phyloP scores from a whole-genome alignment of 2,329 filamentous ascomycete species.

The Sarocladium brachiariae region DNA sequence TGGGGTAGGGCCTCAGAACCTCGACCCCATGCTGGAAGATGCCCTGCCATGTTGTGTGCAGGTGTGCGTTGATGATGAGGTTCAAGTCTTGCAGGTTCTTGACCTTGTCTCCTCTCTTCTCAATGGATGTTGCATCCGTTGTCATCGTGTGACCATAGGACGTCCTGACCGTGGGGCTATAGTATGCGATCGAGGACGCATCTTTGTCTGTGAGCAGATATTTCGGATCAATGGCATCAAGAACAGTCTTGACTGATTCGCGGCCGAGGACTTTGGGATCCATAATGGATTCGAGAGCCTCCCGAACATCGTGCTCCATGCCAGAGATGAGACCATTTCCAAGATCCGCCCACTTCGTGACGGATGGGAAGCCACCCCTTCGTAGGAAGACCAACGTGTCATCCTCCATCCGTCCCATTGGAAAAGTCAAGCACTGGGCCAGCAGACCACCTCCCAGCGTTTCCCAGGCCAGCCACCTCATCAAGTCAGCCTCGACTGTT shows the following conservation, averaged over 20 bases:
- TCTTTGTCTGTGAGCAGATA: slow-evolving; percentile 59
- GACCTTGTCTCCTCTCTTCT: slow-evolving; percentile 30
- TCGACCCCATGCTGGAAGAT: slow-evolving; percentile 69
- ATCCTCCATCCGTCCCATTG: slow-evolving; percentile 74
- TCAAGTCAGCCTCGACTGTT: slow-evolving; percentile 60
- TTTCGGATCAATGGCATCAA: slow-evolving; percentile 51
- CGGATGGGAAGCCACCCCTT: slow-evolving; percentile 63
- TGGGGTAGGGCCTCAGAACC: slow-evolving; percentile 71
- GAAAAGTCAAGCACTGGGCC: slow-evolving; percentile 70
- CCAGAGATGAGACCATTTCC: slow-evolving; percentile 69
- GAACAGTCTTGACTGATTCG: slow-evolving; percentile 47
- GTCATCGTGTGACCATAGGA: not conserved
- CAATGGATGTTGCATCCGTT: not conserved
- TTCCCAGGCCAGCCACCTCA: slow-evolving; percentile 89
- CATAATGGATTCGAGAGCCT: slow-evolving; percentile 55
- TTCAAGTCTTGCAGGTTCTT: slow-evolving; percentile 61
- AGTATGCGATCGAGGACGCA: slow-evolving; percentile 68
- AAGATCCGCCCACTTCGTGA: slow-evolving; percentile 69
- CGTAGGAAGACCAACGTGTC: slow-evolving; percentile 65
- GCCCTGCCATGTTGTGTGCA: slow-evolving; percentile 81
- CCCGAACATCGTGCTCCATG: slow-evolving; percentile 54
- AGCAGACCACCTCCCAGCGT: slow-evolving; percentile 81
- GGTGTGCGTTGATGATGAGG: slow-evolving; percentile 72
- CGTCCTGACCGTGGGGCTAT: slow-evolving; percentile 48
- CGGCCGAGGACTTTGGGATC: slow-evolving; percentile 46